Base-by-base conservation (phyloP, 192 early-diverging fungal genomes). In the Podochytrium sp. region DNA sequence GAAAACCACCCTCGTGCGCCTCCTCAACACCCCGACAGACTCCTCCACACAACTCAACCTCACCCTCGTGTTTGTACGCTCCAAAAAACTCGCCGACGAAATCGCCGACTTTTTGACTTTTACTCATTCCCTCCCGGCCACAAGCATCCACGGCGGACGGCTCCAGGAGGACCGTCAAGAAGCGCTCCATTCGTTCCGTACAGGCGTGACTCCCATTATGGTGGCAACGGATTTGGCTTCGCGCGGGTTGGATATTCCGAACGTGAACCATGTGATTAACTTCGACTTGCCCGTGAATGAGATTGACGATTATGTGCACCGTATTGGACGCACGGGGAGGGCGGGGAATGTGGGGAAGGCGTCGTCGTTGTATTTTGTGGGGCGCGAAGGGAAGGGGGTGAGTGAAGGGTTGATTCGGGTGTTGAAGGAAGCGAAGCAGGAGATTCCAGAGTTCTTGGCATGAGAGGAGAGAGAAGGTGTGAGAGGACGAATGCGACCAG, bases 181-280 rank as follows among this genome's bases (percentile, higher is more conserved):
- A 40, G 93, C 93, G 2, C 81, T 95, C 38, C 12, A 7, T 18
- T 29, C 7, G 12, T 95, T 95, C 89, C 86, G 91, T 57, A 83
- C 86, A 14, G 94, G 90, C n/a, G 25, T 40, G 5, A 73, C 67
- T 5, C 77, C 76, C 20, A 77, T 95, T 53, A 91, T 95, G 84
- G 94, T 95, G 10, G 94, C 94, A 25, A 95, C 94, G 7, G 93
- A 92, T 39, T 92, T 94, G 0, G 94, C 94, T 35, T 92, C 92
- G 25, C 91, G 94, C 83, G 94, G 94, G 38, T 79, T 95, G 39
- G 90, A 91, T 68, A 89, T 91, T 14, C 59, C 59, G 38, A 61
- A 61, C 33, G 59, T 61, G 59, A 35, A 35, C 25, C 37, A 20
- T 2, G 96, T 97, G 30, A 85, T 98, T 82, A 95, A 93, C 80